A percentile compares a stretch with the other conserved stretches of the same genome.
Conservation (phyloP, 352 stramenopile species). For the Phytophthora brassicae region DNA sequence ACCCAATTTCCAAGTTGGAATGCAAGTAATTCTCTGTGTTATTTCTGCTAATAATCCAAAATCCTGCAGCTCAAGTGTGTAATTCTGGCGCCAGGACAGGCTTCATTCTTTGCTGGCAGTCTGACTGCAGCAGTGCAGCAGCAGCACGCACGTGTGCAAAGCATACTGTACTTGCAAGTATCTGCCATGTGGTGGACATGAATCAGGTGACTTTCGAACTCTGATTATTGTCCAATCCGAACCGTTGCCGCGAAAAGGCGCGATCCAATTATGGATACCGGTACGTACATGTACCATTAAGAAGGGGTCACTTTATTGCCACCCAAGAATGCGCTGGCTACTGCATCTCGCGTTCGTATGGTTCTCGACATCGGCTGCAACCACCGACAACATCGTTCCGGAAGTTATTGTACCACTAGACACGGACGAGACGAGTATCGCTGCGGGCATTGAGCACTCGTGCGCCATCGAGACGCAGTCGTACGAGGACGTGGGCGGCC, state of each 20-base stretch:
- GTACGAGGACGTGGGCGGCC: constrained; percentile 67
- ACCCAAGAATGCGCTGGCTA: constrained; percentile 9
- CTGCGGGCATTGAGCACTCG: constrained; percentile 76
- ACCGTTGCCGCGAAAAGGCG: constrained; percentile 7
- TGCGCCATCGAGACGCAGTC: constrained; percentile 76
- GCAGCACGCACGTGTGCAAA: neutral
- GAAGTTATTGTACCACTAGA: constrained; percentile 55
- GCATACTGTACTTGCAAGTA: too few relatives aligned
- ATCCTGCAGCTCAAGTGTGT: neutral
- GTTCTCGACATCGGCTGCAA: neutral
- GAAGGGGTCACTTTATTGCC: too few relatives aligned
- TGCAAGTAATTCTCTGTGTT: too few relatives aligned
- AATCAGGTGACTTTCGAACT: too few relatives aligned
- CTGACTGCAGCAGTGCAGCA: neutral
- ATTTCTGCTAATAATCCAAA: too few relatives aligned
- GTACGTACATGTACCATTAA: too few relatives aligned
- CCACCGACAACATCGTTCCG: neutral
- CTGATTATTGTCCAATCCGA: constrained; percentile 11
- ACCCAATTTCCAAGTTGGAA: too few relatives aligned
- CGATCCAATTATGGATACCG: too few relatives aligned
- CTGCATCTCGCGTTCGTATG: constrained; percentile 1
- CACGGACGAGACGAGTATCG: constrained; percentile 77
- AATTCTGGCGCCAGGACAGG: neutral
- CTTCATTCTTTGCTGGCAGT: too few relatives aligned
- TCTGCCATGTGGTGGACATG: too few relatives aligned